These are phyloP conservation scores for Cryptosporidium bovis DNA, from an alignment of 169 alveolate species.

Conservation along the genomic window DNA sequence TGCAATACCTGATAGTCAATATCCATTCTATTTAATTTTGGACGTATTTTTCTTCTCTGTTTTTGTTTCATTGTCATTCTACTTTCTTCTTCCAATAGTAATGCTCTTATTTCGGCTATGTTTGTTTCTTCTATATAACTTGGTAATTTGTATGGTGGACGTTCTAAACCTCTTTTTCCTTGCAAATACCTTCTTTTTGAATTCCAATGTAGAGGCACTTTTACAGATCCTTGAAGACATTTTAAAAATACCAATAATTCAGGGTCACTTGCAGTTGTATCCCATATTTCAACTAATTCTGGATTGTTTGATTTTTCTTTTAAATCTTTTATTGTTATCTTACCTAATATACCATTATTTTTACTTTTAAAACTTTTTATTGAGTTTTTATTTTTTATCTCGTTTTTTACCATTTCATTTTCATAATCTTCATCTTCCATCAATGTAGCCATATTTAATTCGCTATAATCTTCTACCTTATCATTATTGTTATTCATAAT, in stretches of 20 bases:
- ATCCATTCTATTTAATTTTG: conserved; percentile 95
- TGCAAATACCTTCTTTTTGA: conserved; percentile 95
- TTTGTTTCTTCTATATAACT: conserved; percentile 91
- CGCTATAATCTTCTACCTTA: background rate
- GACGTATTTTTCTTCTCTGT: conserved; percentile 97
- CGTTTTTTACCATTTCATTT: conserved; percentile 5
- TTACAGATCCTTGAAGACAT: conserved; percentile 93
- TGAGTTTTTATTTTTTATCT: background rate
- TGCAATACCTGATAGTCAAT: conserved; percentile 96
- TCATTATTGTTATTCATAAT: background rate
- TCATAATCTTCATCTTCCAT: conserved; percentile 53
- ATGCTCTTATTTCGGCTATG: conserved; percentile 89
- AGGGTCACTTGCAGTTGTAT: conserved; percentile 96
- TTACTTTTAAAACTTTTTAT: conserved; percentile 8
- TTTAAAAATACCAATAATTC: conserved; percentile 93
- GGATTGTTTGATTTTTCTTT: conserved; percentile 81
- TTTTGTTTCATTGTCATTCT: conserved; percentile 94
- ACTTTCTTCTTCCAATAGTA: conserved; percentile 93
- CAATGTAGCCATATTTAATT: background rate
- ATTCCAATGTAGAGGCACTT: conserved; percentile 98
- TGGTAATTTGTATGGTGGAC: conserved; percentile 95
- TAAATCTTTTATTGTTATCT: conserved; percentile 60
- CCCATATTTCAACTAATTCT: conserved; percentile 94
- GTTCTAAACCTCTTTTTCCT: conserved; percentile 94
- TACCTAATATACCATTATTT: conserved; percentile 50